Evolutionary conservation across 129 eudicot genomes (phyloP), one percentile per base, ranked within the genome.

Genomic region (Pulicaria dysenterica): DNA sequence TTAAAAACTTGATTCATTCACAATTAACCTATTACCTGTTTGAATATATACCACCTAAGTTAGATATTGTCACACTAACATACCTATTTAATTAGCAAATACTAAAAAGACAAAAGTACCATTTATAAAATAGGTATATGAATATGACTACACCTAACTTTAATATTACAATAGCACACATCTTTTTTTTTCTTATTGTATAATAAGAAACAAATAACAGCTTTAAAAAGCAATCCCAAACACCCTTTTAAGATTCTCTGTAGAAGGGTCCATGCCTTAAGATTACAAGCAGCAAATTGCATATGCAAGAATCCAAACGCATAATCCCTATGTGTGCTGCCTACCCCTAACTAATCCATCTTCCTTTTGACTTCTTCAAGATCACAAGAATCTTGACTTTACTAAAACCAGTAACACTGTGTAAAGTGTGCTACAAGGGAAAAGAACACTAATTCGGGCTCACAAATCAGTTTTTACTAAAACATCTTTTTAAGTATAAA

Each of bases 301-400:
- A 77, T 51, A 71, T 11, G 77, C 77, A 78, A 78, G 67, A 70
- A 78, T 78, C 72, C 77, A 78, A 78, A 63, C 73, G 58, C 66
- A 67, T 43, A 61, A n/a, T 61, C 72, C 62, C 55, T 53, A 50
- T 14, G 71, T 58, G 59, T 37, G 17, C 73, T 11, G 58, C 80
- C 73, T 7, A 14, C 56, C 44, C 70, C 72, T 44, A 77, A 77
- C 76, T 61, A 77, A 61, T 69, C 77, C 76, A 70, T 61, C 10
- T 73, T 17, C 5, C 41, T 73, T 16, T 62, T 49, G 24, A 50
- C 60, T 47, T 37, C 48, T 47, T 73, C 37, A 60, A 47, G 10
- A 59, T 50, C 78, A 73, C 50, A 24, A 61, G n/a, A 19, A 41
- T 63, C 71, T 73, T 48, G 42, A 73, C 74, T 53, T 39, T 56